Base-by-base conservation (phyloP, 1,139 yeast species). In the Pichia sp. region DNA sequence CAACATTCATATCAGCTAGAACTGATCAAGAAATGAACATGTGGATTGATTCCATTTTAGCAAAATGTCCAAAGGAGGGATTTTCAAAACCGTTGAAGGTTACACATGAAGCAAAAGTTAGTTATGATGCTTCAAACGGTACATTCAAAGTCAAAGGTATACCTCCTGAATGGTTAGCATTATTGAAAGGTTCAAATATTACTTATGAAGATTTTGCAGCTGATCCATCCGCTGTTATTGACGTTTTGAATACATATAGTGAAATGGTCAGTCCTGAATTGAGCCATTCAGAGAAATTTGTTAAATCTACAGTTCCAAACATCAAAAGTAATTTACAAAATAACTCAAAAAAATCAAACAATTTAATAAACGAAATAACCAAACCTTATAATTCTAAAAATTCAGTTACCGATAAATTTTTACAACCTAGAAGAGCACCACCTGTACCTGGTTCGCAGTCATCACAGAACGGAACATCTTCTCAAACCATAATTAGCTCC, bases 11-110 rank as follows among this genome's bases (percentile, higher is more conserved):
- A 42, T 78, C 90, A 1, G 77, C 92, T 55, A 89, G 87, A 64
- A 73, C 83, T 29, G 88, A 87, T 60, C 77, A 80, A 52, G 97
- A 90, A 54, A 74, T 87, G 56, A 80, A 86, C 64, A 84, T 86
- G 54, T 90, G 98, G 98, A 76, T 90, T 53, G 97, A 92, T 65
- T 85, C 88, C 16, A 86, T 90, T 56, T 81, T 88, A 56, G 79
- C 92, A 18, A 87, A 87, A 63, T 86, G 95, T 59, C 96, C 97
- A 1, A 71, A 84, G 54, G 76, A 84, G 46, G 84, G 90, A 12
- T 89, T 85, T n/a, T 82, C 89, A 2, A 80, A 79, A 42, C 94
- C 94, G 13, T 81, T 84, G 24, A 83, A 83, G 59, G 85, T 84
- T 61, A 84, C 89, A 3, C 94, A 85, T 62, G 84, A 85, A 73